These are phyloP conservation scores for Malassezia globosa DNA, from an alignment of 1,284 basidiomycete genomes.

Conservation along the genomic window DNA sequence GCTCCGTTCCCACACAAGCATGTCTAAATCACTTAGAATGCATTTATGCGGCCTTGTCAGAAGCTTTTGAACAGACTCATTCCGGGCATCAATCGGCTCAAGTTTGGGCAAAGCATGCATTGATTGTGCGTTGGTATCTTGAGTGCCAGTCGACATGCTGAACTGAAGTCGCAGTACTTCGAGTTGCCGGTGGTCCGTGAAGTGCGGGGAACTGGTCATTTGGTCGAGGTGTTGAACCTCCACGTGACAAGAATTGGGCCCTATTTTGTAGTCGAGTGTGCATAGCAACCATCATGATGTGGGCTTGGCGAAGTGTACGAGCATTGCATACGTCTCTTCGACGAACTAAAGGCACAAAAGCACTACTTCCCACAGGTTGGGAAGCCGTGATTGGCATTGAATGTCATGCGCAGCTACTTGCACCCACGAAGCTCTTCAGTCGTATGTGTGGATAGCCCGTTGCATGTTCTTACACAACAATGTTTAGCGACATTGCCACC, in stretches of 20 bases:
- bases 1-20: slow-evolving; percentile 35
- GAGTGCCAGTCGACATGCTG: too few species aligned
- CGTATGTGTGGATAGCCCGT: slow-evolving; percentile 53
- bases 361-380: slow-evolving; percentile 33
- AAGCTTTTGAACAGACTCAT: background rate
- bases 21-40: slow-evolving; percentile 43
- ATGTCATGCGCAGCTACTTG: slow-evolving; percentile 85
- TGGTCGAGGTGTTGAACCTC: too few species aligned
- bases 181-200: too few species aligned
- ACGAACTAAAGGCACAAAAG: background rate
- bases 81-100: background rate
- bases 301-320: background rate
- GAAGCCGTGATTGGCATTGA: slow-evolving; percentile 76
- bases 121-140: too few species aligned
- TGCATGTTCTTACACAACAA: slow-evolving; percentile 7
- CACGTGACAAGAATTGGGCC: background rate
- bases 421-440: slow-evolving; percentile 79
- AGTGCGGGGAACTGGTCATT: too few species aligned
- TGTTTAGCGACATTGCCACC: slow-evolving; percentile 46
- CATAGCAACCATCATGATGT: too few species aligned
- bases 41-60: slow-evolving; percentile 17
- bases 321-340: background rate
- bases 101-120: too few species aligned
- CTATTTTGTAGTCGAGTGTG: background rate
- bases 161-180: too few species aligned